Evolutionary conservation across 2,329 filamentous ascomycete genomes (phyloP).

Genomic region (Alternaria atra): DNA sequence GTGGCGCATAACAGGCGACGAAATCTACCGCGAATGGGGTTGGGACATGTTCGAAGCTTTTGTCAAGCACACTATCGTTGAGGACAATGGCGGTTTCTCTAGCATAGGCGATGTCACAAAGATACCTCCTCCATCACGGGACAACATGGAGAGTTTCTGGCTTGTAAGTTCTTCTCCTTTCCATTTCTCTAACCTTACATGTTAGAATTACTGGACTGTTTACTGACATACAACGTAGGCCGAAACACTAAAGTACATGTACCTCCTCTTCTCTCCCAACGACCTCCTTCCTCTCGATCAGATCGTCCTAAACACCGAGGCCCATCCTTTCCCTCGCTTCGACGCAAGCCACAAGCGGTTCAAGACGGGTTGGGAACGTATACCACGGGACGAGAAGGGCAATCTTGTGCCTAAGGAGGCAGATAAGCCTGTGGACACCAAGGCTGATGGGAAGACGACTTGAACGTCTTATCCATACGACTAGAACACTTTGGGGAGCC

Average conservation of each 20-base stretch:
- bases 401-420: conserved; percentile 33
- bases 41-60: conserved; percentile 99
- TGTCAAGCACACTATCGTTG: conserved; percentile 81
- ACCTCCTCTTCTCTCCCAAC: conserved; percentile 86
- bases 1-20: conserved; percentile 95
- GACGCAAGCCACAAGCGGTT: conserved; percentile 76
- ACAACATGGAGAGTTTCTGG: conserved; percentile 99
- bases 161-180: conserved; percentile 66
- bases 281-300: conserved; percentile 85
- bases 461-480: background rate
- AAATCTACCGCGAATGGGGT: conserved; percentile 91
- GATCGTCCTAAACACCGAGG: conserved; percentile 95
- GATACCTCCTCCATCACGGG: conserved; percentile 73
- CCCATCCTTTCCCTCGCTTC: conserved; percentile 88
- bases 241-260: conserved; percentile 98
- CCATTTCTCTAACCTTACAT: background rate
- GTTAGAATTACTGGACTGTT: background rate
- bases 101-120: conserved; percentile 78
- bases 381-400: conserved; percentile 60
- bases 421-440: background rate
- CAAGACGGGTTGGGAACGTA: conserved; percentile 81
- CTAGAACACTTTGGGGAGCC: background rate
- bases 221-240: conserved; percentile 62
- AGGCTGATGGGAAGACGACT: conserved; percentile 2
- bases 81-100: conserved; percentile 81